phyloP scores from a whole-genome alignment of 164 flowering plant species.

The Nymphaea colorata region DNA sequence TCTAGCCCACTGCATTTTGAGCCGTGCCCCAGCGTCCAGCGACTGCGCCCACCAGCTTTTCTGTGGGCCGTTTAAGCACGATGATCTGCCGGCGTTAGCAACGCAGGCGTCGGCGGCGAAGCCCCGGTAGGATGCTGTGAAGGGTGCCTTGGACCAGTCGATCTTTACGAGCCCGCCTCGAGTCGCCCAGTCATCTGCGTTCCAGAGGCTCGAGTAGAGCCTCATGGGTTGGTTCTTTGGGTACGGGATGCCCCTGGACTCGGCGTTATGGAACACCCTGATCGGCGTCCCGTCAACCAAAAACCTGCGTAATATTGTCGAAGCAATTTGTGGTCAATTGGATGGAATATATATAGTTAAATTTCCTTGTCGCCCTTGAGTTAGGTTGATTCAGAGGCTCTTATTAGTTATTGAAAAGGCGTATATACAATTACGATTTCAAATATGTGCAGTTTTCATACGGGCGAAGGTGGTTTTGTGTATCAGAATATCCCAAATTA shows the following conservation, averaged over 20 bases:
- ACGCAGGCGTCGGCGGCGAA: conserved; percentile 12
- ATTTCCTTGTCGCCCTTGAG: too few relatives aligned
- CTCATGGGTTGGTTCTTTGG: conserved; percentile 18
- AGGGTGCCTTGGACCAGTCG: conserved; percentile 16
- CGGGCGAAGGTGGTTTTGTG: too few relatives aligned
- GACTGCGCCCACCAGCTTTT: conserved; percentile 5
- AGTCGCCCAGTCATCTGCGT: conserved; percentile 21
- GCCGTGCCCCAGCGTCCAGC: conserved; percentile 6
- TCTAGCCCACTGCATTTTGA: conserved; percentile 6
- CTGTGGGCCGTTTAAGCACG: conserved; percentile 3
- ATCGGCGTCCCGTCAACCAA: conserved; percentile 13
- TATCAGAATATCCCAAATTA: too few relatives aligned
- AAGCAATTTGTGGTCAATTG: too few relatives aligned
- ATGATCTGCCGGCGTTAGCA: conserved; percentile 11
- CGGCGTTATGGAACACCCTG: conserved; percentile 13
- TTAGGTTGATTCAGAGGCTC: too few relatives aligned
- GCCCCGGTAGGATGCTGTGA: conserved; percentile 14
- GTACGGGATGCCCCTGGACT: conserved; percentile 7
- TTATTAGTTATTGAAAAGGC: too few relatives aligned
- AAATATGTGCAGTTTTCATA: too few relatives aligned
- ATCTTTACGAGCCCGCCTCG: conserved; percentile 17
- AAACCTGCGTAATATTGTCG: conserved; percentile 5
- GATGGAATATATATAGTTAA: too few relatives aligned
- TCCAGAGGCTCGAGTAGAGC: conserved; percentile 18
- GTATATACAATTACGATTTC: too few relatives aligned